Conservation (phyloP, 2,329 filamentous ascomycete genomes). For the Ceratocystis papillata region DNA sequence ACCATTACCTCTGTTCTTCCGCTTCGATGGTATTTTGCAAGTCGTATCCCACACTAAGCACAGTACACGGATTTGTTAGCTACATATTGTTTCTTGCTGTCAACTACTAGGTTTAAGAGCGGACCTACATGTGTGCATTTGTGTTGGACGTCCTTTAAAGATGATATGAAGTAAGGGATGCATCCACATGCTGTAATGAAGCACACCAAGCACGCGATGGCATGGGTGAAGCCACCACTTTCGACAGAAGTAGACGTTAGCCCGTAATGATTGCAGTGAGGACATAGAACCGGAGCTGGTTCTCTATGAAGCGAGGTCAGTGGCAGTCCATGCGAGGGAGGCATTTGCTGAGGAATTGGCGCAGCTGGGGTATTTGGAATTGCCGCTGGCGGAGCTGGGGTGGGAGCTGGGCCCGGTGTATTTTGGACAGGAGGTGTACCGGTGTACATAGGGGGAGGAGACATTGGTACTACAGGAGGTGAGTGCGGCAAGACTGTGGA, state of each 20-base stretch:
- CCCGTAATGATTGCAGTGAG: constrained; percentile 26
- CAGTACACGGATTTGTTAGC: constrained; percentile 17
- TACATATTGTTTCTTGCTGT: not conserved
- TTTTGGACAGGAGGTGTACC: not conserved
- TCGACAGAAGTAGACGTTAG: not conserved
- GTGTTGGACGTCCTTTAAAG: constrained; percentile 27
- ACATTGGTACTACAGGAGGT: not conserved
- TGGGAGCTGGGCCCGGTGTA: not conserved
- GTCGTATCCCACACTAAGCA: constrained; percentile 26
- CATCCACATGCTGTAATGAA: constrained; percentile 27
- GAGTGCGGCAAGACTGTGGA: not conserved
- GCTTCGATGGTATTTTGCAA: constrained; percentile 28
- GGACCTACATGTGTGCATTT: constrained; percentile 26
- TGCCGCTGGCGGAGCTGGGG: not conserved
- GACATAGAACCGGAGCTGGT: constrained; percentile 26
- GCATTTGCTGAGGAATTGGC: not conserved
- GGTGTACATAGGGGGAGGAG: constrained; percentile 8
- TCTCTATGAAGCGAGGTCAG: constrained; percentile 25
- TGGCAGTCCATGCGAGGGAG: not conserved
- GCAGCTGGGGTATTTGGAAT: not conserved
- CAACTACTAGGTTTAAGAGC: too few species aligned
- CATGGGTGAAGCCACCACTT: constrained; percentile 26
- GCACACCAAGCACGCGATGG: constrained; percentile 26
- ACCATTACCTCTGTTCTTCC: constrained; percentile 27
- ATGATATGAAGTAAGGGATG: constrained; percentile 26